phyloP scores from a whole-genome alignment of 1,284 basidiomycete species.

The Agaricales sp. region DNA sequence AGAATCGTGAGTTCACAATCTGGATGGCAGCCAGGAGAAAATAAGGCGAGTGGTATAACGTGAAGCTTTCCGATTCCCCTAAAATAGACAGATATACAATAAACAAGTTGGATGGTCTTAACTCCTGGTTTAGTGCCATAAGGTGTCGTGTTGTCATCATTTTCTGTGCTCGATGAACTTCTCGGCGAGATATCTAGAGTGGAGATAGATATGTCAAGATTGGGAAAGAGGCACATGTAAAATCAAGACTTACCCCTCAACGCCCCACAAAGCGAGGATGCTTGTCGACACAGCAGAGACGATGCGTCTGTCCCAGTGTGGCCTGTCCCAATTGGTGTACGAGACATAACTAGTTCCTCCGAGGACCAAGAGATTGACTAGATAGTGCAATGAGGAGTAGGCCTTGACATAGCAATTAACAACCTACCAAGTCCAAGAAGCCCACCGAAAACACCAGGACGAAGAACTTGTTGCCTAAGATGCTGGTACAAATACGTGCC shows the following conservation, averaged over 20 bases:
- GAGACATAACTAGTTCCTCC: constrained; percentile 60
- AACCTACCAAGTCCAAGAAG: constrained; percentile 52
- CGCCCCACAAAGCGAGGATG: constrained; percentile 52
- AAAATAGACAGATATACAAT: too few relatives aligned
- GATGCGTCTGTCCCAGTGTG: constrained; percentile 59
- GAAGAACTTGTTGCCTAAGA: constrained; percentile 48
- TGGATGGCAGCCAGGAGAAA: too few relatives aligned
- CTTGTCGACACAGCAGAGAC: constrained; percentile 59
- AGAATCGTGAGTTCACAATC: too few relatives aligned
- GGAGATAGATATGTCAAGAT: neutral
- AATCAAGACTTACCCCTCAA: constrained; percentile 50
- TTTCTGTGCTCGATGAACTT: constrained; percentile 1
- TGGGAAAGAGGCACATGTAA: neutral
- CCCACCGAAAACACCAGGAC: constrained; percentile 63
- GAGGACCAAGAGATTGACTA: constrained; percentile 63
- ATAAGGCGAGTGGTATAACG: too few relatives aligned
- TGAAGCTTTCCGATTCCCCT: too few relatives aligned
- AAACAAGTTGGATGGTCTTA: too few relatives aligned
- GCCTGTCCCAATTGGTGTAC: constrained; percentile 60
- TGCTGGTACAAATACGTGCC: constrained; percentile 51
- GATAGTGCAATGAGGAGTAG: neutral
- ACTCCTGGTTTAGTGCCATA: too few relatives aligned
- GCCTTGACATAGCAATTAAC: neutral
- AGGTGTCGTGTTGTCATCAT: too few relatives aligned
- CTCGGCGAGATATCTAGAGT: neutral